phyloP scores from a whole-genome alignment of 257 asterid species.

The Coffea canephora region DNA sequence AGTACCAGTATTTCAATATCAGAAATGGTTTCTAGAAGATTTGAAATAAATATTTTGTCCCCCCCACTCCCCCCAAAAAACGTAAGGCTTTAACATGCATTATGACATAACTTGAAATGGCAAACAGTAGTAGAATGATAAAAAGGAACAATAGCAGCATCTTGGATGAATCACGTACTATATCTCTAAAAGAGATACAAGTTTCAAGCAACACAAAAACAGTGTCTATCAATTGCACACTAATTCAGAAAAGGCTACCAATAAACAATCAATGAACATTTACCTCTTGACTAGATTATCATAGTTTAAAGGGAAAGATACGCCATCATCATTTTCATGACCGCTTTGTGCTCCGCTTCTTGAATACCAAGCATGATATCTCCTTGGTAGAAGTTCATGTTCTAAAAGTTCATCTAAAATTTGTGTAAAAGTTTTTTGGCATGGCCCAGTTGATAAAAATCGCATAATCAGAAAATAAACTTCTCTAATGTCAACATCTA shows the following conservation, averaged over 20 bases:
- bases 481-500: constrained; percentile 76
- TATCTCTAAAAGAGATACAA: neutral
- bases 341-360: constrained; percentile 45
- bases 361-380: constrained; percentile 90
- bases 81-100: neutral
- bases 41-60: neutral
- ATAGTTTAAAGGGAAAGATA: constrained; percentile 69
- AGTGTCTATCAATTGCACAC: neutral
- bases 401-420: constrained; percentile 71
- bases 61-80: too few relatives aligned
- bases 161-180: neutral
- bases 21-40: too few relatives aligned
- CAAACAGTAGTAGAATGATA: neutral
- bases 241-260: neutral
- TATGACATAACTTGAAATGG: neutral
- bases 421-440: constrained; percentile 63
- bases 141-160: too few relatives aligned
- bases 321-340: constrained; percentile 48
- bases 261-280: neutral
- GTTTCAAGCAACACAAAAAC: neutral
- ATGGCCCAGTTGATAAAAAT: constrained; percentile 92
- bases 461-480: constrained; percentile 87
- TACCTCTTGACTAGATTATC: constrained; percentile 62
- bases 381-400: constrained; percentile 86
- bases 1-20: neutral